Conservation (phyloP, 805 yeast genomes). For the Ogataea pilisensis region DNA sequence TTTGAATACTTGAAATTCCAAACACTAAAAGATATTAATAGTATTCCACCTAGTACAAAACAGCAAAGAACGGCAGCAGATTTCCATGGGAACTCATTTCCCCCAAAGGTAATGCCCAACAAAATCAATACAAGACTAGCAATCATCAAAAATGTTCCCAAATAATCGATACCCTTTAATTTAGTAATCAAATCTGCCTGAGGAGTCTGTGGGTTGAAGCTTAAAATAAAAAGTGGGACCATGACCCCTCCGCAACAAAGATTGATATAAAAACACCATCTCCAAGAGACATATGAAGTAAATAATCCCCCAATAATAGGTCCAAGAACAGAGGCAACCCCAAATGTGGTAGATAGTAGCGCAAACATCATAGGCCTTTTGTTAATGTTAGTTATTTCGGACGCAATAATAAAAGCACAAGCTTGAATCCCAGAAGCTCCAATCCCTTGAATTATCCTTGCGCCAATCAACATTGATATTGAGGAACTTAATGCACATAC, state of each 20-base stretch:
- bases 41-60: conserved; percentile 42
- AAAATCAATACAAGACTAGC: conserved; percentile 43
- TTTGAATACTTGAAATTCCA: conserved; percentile 41
- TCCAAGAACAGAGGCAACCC: conserved; percentile 51
- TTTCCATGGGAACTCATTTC: conserved; percentile 47
- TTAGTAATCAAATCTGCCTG: conserved; percentile 36
- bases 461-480: conserved; percentile 64
- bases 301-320: conserved; percentile 68
- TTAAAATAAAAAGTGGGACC: conserved; percentile 32
- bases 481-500: conserved; percentile 49
- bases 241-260: conserved; percentile 59
- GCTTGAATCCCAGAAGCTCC: conserved; percentile 70
- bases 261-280: conserved; percentile 72
- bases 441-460: conserved; percentile 65
- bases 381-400: conserved; percentile 48
- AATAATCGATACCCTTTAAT: conserved; percentile 41
- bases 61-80: conserved; percentile 48
- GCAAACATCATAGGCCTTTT: conserved; percentile 38
- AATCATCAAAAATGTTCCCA: conserved; percentile 43
- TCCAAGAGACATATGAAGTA: conserved; percentile 53
- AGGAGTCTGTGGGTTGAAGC: conserved; percentile 46
- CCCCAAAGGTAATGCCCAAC: conserved; percentile 55
- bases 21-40: conserved; percentile 31
- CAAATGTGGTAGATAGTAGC: conserved; percentile 39
- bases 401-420: conserved; percentile 49